Base-by-base conservation (phyloP, 2,329 filamentous ascomycete species). In the Neopestalotiopsis clavispora region DNA sequence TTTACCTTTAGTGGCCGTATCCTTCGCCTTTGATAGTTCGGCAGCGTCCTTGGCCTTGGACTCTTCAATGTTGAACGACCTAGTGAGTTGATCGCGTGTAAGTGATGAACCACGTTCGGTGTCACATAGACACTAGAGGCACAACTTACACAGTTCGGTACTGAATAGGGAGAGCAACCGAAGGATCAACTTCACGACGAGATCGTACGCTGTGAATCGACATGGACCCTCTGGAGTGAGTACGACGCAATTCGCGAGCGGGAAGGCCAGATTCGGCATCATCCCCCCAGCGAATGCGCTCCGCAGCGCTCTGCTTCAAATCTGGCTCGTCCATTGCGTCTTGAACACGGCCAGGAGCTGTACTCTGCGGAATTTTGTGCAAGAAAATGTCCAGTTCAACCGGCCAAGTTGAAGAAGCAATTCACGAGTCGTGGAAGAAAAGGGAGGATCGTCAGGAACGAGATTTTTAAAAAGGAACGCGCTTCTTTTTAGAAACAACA, bases 21-120 rank as follows among this genome's bases (percentile, higher is more conserved):
- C 81, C 70, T 84, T 83, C 30, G 80, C 78, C 64, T 83, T 84
- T 40, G 71, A 71, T 4, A 80, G 72, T 56, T 84, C 80, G 1
- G 77, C 77, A 2, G 78, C 76, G 68, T 84, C 80, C 56, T 83
- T 82, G 66, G 83, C 83, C 70, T 86, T 85, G 58, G 84, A 83
- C 69, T 89, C 86, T 14, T 86, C 84, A 73, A 90, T 88, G 65
- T 88, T 83, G 71, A 85, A 88, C 4, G 85, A 86, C n/a, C 84
- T 81, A 68, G 68, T 30, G 32, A 20, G 20, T 13, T 56, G 20
- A 40, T 30, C 45, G 45, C 30, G 64, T 57, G 52, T 57, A 58
- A n/a, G n/a, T n/a, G n/a, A n/a, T n/a, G n/a, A n/a, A n/a, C n/a
- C n/a, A n/a, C n/a, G n/a, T n/a, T n/a, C n/a, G n/a, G n/a, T n/a